Evolutionary conservation across 1,139 yeast genomes (phyloP).

Genomic region (Kurtzmaniella quercitrusa): DNA sequence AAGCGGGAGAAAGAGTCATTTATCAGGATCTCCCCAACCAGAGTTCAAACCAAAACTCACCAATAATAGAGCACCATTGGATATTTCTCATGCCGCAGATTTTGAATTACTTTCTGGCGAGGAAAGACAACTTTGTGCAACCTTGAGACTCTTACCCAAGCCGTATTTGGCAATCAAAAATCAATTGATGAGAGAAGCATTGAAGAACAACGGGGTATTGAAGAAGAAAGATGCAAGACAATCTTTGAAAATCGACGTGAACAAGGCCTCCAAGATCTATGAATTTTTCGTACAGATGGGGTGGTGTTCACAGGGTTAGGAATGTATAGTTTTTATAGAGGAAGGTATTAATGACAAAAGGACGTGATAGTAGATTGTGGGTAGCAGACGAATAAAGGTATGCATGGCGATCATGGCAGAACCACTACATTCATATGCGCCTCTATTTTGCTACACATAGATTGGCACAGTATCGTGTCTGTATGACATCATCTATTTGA

Average conservation of each 20-base stretch:
- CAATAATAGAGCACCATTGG: slow-evolving; percentile 51
- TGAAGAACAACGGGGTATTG: slow-evolving; percentile 77
- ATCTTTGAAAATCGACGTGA: slow-evolving; percentile 76
- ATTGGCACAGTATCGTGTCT: too few relatives aligned
- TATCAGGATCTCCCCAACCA: slow-evolving; percentile 33
- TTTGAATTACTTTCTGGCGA: slow-evolving; percentile 76
- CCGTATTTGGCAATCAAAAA: slow-evolving; percentile 92
- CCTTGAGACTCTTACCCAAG: slow-evolving; percentile 81
- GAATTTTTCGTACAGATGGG: slow-evolving; percentile 91
- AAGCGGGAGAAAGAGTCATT: slow-evolving; percentile 8
- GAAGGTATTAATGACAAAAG: neutral
- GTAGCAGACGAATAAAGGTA: neutral
- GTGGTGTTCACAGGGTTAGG: slow-evolving; percentile 58
- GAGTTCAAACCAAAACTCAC: slow-evolving; percentile 37
- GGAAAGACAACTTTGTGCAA: slow-evolving; percentile 82
- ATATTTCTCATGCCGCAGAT: slow-evolving; percentile 81
- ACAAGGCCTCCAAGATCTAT: slow-evolving; percentile 80
- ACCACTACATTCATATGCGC: too few relatives aligned
- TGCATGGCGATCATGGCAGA: too few relatives aligned
- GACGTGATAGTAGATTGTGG: neutral
- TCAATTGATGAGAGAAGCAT: slow-evolving; percentile 81
- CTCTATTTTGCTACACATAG: too few relatives aligned
- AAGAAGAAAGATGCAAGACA: slow-evolving; percentile 84
- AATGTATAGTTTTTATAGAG: neutral
- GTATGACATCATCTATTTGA: too few relatives aligned